phyloP scores from a whole-genome alignment of 805 yeast species.

The Vanderwaltozyma verrucispora region DNA sequence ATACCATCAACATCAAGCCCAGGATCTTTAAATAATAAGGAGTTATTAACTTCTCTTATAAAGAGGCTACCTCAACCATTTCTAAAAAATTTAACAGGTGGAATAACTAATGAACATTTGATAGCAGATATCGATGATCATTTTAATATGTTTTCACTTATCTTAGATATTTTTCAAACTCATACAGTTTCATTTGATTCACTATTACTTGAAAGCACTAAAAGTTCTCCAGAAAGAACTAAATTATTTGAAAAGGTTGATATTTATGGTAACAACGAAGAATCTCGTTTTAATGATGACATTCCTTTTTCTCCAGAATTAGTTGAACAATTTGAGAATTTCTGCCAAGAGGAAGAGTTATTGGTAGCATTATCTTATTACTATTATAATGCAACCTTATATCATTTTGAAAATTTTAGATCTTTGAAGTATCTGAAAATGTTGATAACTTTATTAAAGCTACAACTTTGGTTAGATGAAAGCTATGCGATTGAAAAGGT shows the following conservation, averaged over 20 bases:
- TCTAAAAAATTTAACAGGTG: slow-evolving; percentile 10
- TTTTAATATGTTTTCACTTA: slow-evolving; percentile 14
- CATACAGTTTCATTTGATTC: slow-evolving; percentile 11
- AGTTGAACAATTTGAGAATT: slow-evolving; percentile 7
- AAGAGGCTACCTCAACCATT: slow-evolving; percentile 20
- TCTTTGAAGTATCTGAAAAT: slow-evolving; percentile 20
- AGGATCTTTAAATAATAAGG: slow-evolving; percentile 4
- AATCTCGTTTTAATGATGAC: not conserved
- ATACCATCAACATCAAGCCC: slow-evolving; percentile 10
- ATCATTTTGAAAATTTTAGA: slow-evolving; percentile 10
- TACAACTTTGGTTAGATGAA: slow-evolving; percentile 20
- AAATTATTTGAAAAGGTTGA: no score
- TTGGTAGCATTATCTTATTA: slow-evolving; percentile 15
- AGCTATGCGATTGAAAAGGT: slow-evolving; percentile 15
- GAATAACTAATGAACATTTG: slow-evolving; percentile 9
- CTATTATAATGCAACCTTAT: slow-evolving; percentile 19
- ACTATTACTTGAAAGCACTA: slow-evolving; percentile 7
- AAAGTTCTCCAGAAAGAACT: no score
- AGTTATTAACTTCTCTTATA: slow-evolving; percentile 9
- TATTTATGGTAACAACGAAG: not conserved
- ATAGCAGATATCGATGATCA: slow-evolving; percentile 11
- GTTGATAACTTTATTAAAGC: slow-evolving; percentile 15
- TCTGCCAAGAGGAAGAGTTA: slow-evolving; percentile 17
- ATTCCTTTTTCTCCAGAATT: slow-evolving; percentile 2
- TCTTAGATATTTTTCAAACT: slow-evolving; percentile 13